Evolutionary conservation across 2,329 filamentous ascomycete species (phyloP), one percentile per base, ranked within the genome.

Genomic region (Aspergillus fischeri): DNA sequence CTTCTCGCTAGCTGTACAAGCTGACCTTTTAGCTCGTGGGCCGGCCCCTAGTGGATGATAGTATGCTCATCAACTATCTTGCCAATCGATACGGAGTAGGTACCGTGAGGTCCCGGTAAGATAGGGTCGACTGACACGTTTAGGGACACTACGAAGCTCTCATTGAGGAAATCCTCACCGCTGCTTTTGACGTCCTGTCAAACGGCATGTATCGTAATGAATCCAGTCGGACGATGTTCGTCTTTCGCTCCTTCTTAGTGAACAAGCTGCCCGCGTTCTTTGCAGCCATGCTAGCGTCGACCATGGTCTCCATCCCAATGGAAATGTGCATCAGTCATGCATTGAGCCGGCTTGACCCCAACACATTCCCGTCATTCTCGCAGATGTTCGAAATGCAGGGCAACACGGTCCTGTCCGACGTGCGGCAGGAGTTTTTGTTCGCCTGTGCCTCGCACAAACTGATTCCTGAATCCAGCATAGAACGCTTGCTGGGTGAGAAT

Each of bases 361-460:
- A 84, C 55, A 78, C 81, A 0, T 88, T 89, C 62, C 85, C 86
- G 4, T 84, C 86, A 0, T 81, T 88, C 54, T 86, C 86, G 10
- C 83, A 84, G 51, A 81, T 86, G 65, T 86, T 87, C 58, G 80
- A 84, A 52, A 83, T 85, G 80, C 80, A 70, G 77, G 77, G 76
- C 11, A 84, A 81, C 53, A 83, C 82, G 53, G 79, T 82, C 41
- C 77, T 89, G 2, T 83, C 85, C 28, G 83, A 86, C 59, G 91
- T 90, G 28, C 83, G 87, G 27, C 89, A 89, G 75, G 79, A 97
- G 60, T 97, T 97, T 63, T 84, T 96, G 44, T 94, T 95, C 62
- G 87, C 93, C 0, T 99, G 94, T 70, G 91, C 90, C 54, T 81
- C 97, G 42, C 92, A 97, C 71, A 86, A 87, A 0, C 79, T 99